A percentile compares a stretch with the other conserved stretches of the same genome.
phyloP scores from a whole-genome alignment of 352 stramenopile genomes.

The Phytophthora litchii region DNA sequence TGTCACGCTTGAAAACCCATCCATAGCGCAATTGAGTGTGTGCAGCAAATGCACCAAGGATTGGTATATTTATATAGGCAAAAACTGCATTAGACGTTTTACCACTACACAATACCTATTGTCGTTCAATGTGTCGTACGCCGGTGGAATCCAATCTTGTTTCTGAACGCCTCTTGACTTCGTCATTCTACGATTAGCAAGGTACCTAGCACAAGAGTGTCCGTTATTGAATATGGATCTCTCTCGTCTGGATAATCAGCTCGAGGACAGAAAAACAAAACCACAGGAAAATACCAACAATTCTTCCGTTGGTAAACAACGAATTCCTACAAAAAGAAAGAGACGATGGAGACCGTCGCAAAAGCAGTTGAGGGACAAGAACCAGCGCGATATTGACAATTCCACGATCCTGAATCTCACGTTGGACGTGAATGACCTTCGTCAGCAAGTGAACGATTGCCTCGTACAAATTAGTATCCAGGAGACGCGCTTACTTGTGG shows the following conservation, averaged over 20 bases:
- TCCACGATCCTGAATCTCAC: constrained; percentile 34
- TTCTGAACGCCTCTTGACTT: not conserved
- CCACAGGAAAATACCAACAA: not conserved
- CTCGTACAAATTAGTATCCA: constrained; percentile 25
- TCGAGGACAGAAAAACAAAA: not conserved
- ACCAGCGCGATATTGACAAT: constrained; percentile 21
- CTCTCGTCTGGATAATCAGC: constrained; percentile 7
- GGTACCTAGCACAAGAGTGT: not conserved
- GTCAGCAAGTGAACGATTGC: constrained; percentile 36
- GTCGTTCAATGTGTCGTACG: not conserved
- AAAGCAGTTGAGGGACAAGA: constrained; percentile 7
- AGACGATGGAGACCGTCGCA: constrained; percentile 8
- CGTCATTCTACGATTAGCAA: constrained; percentile 4
- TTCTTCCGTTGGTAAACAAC: no score
- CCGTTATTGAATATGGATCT: not conserved
- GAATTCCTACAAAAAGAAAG: constrained; percentile 4
- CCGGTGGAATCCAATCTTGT: constrained; percentile 5
- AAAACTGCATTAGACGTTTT: not conserved
- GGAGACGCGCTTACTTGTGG: constrained; percentile 32
- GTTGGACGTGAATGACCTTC: constrained; percentile 35
- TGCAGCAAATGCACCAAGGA: no score
- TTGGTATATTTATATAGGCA: not conserved
- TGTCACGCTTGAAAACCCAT: constrained; percentile 7
- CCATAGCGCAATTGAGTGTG: no score
- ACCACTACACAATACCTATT: not conserved